phyloP scores from a whole-genome alignment of 139 green algal species.

The Closterium sp. region DNA sequence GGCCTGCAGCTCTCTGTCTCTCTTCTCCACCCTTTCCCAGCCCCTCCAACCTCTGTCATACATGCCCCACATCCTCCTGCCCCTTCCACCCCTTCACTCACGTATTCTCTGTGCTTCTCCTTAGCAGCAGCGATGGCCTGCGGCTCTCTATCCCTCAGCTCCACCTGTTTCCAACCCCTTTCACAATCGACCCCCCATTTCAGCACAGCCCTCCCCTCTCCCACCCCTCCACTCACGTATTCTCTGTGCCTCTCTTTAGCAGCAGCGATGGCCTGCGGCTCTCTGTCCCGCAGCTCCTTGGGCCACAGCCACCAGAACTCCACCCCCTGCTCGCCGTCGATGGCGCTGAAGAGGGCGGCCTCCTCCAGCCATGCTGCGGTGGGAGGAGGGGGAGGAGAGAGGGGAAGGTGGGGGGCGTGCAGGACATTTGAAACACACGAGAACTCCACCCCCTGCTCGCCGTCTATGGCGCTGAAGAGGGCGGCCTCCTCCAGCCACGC shows the following conservation, averaged over 20 bases:
- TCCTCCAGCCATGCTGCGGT: slow-evolving; percentile 80
- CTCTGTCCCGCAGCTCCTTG: slow-evolving; percentile 53
- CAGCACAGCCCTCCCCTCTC: too few relatives aligned
- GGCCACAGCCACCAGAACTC: slow-evolving; percentile 94
- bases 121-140: background rate
- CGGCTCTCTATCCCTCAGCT: too few relatives aligned
- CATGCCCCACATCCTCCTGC: too few relatives aligned
- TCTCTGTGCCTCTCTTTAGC: slow-evolving; percentile 54
- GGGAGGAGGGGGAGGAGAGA: background rate
- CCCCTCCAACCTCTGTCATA: too few relatives aligned
- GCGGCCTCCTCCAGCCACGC: slow-evolving; percentile 89
- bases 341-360: slow-evolving; percentile 74
- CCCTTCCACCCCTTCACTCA: too few relatives aligned
- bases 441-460: slow-evolving; percentile 52
- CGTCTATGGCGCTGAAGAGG: slow-evolving; percentile 62
- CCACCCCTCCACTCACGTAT: slow-evolving; percentile 11
- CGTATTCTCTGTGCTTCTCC: background rate
- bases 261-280: slow-evolving; percentile 47
- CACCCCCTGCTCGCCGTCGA: slow-evolving; percentile 39
- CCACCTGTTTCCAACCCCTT: too few relatives aligned
- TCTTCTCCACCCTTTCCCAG: too few relatives aligned
- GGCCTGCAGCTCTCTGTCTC: too few relatives aligned
- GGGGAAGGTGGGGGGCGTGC: background rate
- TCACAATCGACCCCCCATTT: too few relatives aligned
- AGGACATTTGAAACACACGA: slow-evolving; percentile 88